Evolutionary conservation across 2,329 filamentous ascomycete genomes (phyloP).

Genomic region (Didymella glomerata): DNA sequence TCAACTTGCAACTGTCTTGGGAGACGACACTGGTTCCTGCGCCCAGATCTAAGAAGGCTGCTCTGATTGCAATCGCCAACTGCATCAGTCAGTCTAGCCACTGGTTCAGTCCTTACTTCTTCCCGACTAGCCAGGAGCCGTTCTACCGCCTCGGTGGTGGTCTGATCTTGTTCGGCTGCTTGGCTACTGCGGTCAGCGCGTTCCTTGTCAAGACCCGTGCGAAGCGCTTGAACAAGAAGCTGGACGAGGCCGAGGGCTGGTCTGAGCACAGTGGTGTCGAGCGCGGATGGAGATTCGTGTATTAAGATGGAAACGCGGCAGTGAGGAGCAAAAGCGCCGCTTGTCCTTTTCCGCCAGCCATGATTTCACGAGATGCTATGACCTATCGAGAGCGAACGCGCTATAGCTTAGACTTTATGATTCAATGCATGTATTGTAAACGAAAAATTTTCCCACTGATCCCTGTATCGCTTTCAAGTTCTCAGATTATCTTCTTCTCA

Average conservation of each 20-base stretch:
- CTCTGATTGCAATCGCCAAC: conserved; percentile 56
- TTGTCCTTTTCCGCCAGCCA: background rate
- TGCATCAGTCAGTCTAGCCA: conserved; percentile 53
- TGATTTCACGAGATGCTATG: background rate
- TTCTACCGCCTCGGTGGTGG: conserved; percentile 35
- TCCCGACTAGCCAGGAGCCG: conserved; percentile 36
- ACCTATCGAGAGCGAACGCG: background rate
- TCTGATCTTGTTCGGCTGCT: conserved; percentile 39
- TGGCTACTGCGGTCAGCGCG: conserved; percentile 31
- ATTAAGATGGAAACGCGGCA: conserved; percentile 20
- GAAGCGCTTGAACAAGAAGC: conserved; percentile 37
- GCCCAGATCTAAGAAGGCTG: conserved; percentile 54
- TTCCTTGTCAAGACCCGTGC: conserved; percentile 35
- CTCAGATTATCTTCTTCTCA: no score
- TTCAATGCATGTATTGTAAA: background rate
- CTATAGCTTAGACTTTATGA: background rate
- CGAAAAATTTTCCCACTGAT: background rate
- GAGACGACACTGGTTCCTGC: conserved; percentile 55
- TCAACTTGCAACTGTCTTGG: conserved; percentile 55
- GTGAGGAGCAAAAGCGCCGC: background rate
- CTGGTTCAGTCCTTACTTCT: conserved; percentile 56
- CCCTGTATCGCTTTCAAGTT: no score
- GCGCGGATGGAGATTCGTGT: conserved; percentile 41
- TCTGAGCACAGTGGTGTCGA: conserved; percentile 39
- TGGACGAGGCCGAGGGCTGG: conserved; percentile 39